phyloP scores from a whole-genome alignment of 2,329 filamentous ascomycete genomes.

The Aspergillus transmontanensis region DNA sequence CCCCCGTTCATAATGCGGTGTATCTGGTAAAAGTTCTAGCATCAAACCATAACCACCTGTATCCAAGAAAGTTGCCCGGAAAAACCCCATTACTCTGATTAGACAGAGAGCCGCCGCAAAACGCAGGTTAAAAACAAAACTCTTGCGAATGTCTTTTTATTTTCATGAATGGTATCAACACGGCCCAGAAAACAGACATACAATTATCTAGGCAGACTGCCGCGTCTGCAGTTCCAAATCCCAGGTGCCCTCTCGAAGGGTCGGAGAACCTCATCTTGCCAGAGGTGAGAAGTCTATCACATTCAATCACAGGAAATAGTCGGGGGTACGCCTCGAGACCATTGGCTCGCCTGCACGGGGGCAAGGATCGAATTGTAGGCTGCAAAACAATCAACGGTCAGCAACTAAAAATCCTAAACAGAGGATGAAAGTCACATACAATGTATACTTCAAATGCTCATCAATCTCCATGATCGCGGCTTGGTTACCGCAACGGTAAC shows the following conservation, averaged over 20 bases:
- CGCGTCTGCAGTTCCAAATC: conserved; percentile 32
- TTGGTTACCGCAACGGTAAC: conserved; percentile 98
- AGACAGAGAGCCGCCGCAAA: neutral
- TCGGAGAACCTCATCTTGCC: conserved; percentile 22
- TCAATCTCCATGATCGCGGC: conserved; percentile 99
- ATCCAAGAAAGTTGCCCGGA: neutral
- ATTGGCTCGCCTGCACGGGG: conserved; percentile 96
- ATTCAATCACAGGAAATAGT: conserved; percentile 85
- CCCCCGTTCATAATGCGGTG: neutral
- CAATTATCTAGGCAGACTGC: conserved; percentile 35
- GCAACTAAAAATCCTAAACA: neutral
- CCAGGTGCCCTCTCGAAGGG: conserved; percentile 31
- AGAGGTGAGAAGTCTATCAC: conserved; percentile 34
- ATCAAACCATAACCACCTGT: neutral
- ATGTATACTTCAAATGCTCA: conserved; percentile 98
- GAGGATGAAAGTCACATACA: conserved; percentile 65
- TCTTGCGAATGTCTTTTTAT: conserved; percentile 38
- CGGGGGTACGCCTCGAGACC: conserved; percentile 95
- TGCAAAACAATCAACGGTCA: conserved; percentile 44
- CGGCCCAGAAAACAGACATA: conserved; percentile 37
- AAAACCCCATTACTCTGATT: neutral
- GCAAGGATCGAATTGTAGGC: conserved; percentile 98
- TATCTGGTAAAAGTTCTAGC: neutral
- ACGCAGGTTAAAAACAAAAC: neutral
- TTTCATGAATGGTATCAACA: conserved; percentile 47